These are phyloP conservation scores for Fusarium pseudograminearum DNA, from an alignment of 2,329 filamentous ascomycete genomes.

Conservation along the genomic window DNA sequence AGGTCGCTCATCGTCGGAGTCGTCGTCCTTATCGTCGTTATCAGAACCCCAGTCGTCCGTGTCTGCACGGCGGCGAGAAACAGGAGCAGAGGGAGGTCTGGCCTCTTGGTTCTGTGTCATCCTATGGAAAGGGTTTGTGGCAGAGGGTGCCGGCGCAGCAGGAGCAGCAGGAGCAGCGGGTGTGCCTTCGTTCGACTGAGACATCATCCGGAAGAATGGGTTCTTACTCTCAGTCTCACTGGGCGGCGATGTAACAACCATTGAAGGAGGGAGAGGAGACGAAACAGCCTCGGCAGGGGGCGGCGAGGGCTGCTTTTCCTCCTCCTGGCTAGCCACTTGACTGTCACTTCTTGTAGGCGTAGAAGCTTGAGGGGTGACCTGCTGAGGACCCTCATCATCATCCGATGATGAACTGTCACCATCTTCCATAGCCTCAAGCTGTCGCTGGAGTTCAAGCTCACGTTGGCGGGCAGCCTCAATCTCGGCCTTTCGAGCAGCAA, in stretches of 20 bases:
- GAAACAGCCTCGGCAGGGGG: conserved; percentile 59
- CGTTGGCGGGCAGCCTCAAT: conserved; percentile 91
- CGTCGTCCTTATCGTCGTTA: conserved; percentile 67
- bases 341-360: conserved; percentile 67
- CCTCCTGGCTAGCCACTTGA: conserved; percentile 65
- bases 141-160: conserved; percentile 54
- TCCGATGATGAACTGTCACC: conserved; percentile 82
- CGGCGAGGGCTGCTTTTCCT: conserved; percentile 64
- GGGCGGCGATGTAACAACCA: conserved; percentile 65
- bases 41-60: conserved; percentile 87
- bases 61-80: conserved; percentile 66
- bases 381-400: conserved; percentile 82
- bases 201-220: conserved; percentile 92
- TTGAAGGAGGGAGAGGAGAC: conserved; percentile 58
- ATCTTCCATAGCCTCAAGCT: conserved; percentile 80
- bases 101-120: conserved; percentile 78
- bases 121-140: conserved; percentile 95
- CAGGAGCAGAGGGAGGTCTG: conserved; percentile 60
- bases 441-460: conserved; percentile 88
- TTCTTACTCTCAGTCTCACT: conserved; percentile 87
- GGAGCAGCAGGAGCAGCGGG: conserved; percentile 53
- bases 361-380: conserved; percentile 73
- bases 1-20: conserved; percentile 75
- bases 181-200: conserved; percentile 70
- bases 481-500: conserved; percentile 88